phyloP scores from a whole-genome alignment of 192 early-diverging fungal genomes.

The Coemansia sp. region DNA sequence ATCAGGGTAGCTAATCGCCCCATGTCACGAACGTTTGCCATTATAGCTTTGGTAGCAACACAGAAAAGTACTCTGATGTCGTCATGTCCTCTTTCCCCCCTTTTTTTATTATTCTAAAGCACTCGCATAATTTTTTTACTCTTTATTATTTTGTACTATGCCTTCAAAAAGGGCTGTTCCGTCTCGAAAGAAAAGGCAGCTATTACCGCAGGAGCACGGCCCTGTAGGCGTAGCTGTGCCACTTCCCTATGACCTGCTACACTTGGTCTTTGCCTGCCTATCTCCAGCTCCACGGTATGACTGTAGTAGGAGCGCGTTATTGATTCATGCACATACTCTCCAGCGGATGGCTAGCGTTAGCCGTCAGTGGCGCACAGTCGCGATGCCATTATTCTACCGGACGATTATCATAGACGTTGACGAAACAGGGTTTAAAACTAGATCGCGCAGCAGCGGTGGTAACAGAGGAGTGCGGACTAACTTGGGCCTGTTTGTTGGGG shows the following conservation, averaged over 20 bases:
- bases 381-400: neutral
- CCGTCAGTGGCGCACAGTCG: neutral
- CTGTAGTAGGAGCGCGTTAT: neutral
- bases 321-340: neutral
- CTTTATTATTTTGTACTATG: neutral
- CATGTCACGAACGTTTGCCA: too few species aligned
- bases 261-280: neutral
- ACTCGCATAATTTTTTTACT: too few species aligned
- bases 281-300: neutral
- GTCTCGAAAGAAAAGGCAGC: neutral
- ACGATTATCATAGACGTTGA: neutral
- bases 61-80: too few species aligned
- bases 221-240: neutral
- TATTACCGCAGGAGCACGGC: neutral
- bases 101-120: too few species aligned
- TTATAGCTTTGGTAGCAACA: too few species aligned
- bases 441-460: neutral
- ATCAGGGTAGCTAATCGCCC: too few species aligned
- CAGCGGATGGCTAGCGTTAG: neutral
- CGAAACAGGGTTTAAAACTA: neutral
- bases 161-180: neutral
- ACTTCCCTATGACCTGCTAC: neutral
- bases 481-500: neutral
- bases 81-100: too few species aligned
- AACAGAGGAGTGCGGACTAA: neutral